A percentile compares a stretch with the other conserved stretches of the same genome.
phyloP scores from a whole-genome alignment of 257 asterid species.

The Solanum clarkiae region DNA sequence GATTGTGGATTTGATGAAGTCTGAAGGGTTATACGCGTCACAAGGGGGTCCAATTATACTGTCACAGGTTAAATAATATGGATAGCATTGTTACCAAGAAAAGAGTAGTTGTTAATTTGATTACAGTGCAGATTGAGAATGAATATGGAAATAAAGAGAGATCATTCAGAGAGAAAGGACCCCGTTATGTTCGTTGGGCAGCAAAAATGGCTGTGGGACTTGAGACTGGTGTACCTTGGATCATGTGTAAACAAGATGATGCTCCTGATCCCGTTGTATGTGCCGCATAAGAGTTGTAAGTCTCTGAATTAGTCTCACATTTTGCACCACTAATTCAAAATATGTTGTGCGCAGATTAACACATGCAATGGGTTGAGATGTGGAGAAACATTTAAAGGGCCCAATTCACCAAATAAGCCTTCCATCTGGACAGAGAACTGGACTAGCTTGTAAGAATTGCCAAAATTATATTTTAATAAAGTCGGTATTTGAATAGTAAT shows the following conservation, averaged over 20 bases:
- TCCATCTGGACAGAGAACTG: slow-evolving; percentile 94
- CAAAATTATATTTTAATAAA: neutral
- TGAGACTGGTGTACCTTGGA: slow-evolving; percentile 81
- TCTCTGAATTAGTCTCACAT: too few species aligned
- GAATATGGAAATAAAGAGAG: slow-evolving; percentile 65
- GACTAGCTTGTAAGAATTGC: slow-evolving; percentile 71
- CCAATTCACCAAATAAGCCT: slow-evolving; percentile 86
- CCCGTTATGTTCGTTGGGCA: slow-evolving; percentile 75
- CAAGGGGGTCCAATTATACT: slow-evolving; percentile 92
- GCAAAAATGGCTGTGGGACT: slow-evolving; percentile 73
- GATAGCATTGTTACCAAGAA: neutral
- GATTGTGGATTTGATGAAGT: slow-evolving; percentile 62
- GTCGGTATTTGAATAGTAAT: too few species aligned
- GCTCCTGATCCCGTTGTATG: slow-evolving; percentile 87
- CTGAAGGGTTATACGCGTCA: slow-evolving; percentile 63
- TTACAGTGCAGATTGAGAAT: slow-evolving; percentile 51
- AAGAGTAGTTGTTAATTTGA: too few species aligned
- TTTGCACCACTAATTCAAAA: neutral
- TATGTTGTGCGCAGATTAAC: slow-evolving; percentile 46
- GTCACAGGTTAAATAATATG: slow-evolving; percentile 41
- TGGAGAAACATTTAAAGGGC: slow-evolving; percentile 77
- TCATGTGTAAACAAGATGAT: slow-evolving; percentile 89
- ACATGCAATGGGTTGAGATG: slow-evolving; percentile 74
- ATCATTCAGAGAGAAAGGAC: slow-evolving; percentile 37
- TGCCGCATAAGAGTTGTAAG: too few species aligned